These are phyloP conservation scores for Xylaria telfairii DNA, from an alignment of 495 filamentous ascomycete species.

Conservation along the genomic window DNA sequence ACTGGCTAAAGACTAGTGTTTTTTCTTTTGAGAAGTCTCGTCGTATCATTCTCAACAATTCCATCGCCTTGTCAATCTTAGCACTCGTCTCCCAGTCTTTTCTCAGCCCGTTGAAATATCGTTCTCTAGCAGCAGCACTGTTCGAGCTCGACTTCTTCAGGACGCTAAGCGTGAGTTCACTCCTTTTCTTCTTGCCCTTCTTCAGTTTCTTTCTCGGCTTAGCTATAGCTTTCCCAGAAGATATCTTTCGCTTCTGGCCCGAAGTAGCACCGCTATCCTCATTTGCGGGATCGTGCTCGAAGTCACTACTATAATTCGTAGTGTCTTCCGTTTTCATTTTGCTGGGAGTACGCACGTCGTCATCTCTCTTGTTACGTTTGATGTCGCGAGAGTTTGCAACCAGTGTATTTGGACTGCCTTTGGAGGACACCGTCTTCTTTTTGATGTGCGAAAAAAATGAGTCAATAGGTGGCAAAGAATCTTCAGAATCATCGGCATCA, in stretches of 20 bases:
- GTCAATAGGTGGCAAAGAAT: slow-evolving; percentile 22
- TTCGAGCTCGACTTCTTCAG: slow-evolving; percentile 67
- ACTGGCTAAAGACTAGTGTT: slow-evolving; percentile 92
- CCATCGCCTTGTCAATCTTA: slow-evolving; percentile 75
- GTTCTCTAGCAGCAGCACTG: slow-evolving; percentile 63
- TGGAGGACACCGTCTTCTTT: not conserved
- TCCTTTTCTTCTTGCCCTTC: slow-evolving; percentile 50
- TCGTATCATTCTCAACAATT: slow-evolving; percentile 57
- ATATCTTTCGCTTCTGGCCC: slow-evolving; percentile 30
- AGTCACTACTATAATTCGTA: not conserved
- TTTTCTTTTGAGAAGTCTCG: slow-evolving; percentile 64
- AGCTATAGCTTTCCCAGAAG: slow-evolving; percentile 21
- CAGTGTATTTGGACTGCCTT: not conserved
- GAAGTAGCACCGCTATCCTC: not conserved
- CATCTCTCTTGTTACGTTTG: not conserved
- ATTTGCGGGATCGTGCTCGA: not conserved
- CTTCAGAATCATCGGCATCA: slow-evolving; percentile 14
- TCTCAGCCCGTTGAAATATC: slow-evolving; percentile 65
- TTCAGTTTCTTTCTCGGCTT: slow-evolving; percentile 36
- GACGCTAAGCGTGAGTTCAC: slow-evolving; percentile 59
- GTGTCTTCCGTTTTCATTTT: not conserved
- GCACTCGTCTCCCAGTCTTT: slow-evolving; percentile 70
- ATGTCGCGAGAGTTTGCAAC: not conserved
- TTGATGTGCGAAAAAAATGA: not conserved
- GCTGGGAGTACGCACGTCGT: not conserved